These are phyloP conservation scores for Leptosphaerulina australis DNA, from an alignment of 2,329 filamentous ascomycete genomes.

Conservation along the genomic window DNA sequence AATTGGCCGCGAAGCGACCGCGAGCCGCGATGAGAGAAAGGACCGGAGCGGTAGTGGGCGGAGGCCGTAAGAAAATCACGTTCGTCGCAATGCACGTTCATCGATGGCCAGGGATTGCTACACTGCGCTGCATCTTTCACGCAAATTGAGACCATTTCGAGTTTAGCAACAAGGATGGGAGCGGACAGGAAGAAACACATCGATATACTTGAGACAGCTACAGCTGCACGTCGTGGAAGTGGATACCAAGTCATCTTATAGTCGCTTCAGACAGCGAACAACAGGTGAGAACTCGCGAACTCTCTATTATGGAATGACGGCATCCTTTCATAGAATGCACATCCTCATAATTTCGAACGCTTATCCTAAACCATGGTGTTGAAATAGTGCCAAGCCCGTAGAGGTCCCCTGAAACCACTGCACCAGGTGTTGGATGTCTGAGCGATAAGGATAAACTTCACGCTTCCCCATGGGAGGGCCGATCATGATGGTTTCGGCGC, in stretches of 20 bases:
- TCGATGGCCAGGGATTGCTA: slow-evolving; percentile 9
- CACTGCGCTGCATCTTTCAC: slow-evolving; percentile 23
- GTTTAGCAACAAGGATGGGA: slow-evolving; percentile 25
- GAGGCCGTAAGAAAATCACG: slow-evolving; percentile 13
- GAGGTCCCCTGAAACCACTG: slow-evolving; percentile 3
- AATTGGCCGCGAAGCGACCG: slow-evolving; percentile 28
- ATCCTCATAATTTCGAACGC: slow-evolving; percentile 7
- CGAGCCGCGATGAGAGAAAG: slow-evolving; percentile 27
- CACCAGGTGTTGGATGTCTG: neutral
- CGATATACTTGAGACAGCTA: slow-evolving; percentile 34
- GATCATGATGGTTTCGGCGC: slow-evolving; percentile 9
- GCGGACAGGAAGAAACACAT: slow-evolving; percentile 15
- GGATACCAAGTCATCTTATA: slow-evolving; percentile 13
- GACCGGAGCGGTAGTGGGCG: slow-evolving; percentile 20
- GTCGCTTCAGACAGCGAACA: slow-evolving; percentile 20
- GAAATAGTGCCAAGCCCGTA: slow-evolving; percentile 6
- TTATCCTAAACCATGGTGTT: slow-evolving; percentile 2
- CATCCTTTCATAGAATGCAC: slow-evolving; percentile 5
- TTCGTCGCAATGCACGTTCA: slow-evolving; percentile 20
- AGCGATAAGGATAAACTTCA: slow-evolving; percentile 10
- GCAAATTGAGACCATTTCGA: slow-evolving; percentile 15
- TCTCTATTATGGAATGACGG: neutral
- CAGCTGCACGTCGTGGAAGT: slow-evolving; percentile 22
- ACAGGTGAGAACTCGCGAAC: neutral
- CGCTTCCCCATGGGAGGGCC: neutral